Evolutionary conservation across 2,329 filamentous ascomycete genomes (phyloP), one percentile per base, ranked within the genome.

Genomic region (Fusarium tjaetaba): DNA sequence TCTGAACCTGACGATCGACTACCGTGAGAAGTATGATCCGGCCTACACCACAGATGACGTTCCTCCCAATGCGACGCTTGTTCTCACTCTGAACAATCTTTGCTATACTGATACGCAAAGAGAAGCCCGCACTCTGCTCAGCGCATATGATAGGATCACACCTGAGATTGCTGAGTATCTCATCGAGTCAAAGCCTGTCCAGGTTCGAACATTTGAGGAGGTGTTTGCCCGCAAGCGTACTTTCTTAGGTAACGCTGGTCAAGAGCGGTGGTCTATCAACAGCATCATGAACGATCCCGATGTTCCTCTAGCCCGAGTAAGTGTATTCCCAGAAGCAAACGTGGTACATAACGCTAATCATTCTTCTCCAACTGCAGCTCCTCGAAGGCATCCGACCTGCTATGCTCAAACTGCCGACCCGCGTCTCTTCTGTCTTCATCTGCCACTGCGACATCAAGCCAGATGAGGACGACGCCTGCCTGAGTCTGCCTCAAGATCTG

Each of bases 401-500:
- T 24, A 24, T 68, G 34, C 34, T 43, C 4, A 51, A 68, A 3
- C 36, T 68, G 13, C 65, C 65, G 1, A 59, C 65, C n/a, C 52
- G 65, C 15, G 36, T 42, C 46, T 68, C 65, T 20, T 59, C 61
- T 26, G 53, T 48, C 14, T 59, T 46, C n/a, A 41, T 68, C 20
- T 68, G 61, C 3, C 53, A 46, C 7, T 43, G 39, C 4, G 65
- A 68, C 30, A 51, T 59, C 22, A 45, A 38, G 15, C 65, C 65
- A 2, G 46, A 68, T 45, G 65, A 68, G 11, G 53, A 30, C 7
- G 65, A 68, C 18, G 36, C 48, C 8, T 48, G 36, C 5, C 39
- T 68, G 34, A 68, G 65, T 43, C 41, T 68, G 4, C 65, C 65
- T 20, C 65, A 68, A 43, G 48, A 68, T 22, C 36, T 38, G 9